Percentiles rank a stretch among this genome's conserved stretches.
Conservation (phyloP, 2,329 filamentous ascomycete genomes). For the Helminthosporium solani region DNA sequence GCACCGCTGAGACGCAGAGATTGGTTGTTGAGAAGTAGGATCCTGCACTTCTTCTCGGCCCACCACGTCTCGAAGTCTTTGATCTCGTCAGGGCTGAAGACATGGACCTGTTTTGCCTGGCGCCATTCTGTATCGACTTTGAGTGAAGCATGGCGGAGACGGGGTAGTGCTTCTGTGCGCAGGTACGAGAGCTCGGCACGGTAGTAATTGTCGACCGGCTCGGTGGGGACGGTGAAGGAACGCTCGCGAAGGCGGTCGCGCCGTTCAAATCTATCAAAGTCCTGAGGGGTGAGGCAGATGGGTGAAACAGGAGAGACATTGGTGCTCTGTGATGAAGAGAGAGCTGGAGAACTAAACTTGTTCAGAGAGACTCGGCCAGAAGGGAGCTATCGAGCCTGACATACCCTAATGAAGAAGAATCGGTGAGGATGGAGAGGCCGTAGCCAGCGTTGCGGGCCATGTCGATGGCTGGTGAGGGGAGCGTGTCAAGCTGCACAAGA, state of each 20-base stretch:
- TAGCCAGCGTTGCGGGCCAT: slow-evolving; percentile 32
- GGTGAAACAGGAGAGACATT: slow-evolving; percentile 27
- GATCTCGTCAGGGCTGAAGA: slow-evolving; percentile 20
- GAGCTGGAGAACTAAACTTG: slow-evolving; percentile 19
- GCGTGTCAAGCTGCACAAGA: slow-evolving; percentile 24
- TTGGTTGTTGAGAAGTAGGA: slow-evolving; percentile 34
- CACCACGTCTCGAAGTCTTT: slow-evolving; percentile 45
- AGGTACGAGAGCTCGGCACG: slow-evolving; percentile 42
- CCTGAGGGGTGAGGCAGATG: slow-evolving; percentile 28
- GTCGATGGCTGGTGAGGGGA: slow-evolving; percentile 27
- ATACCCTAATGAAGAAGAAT: slow-evolving; percentile 24
- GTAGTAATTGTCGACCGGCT: slow-evolving; percentile 38
- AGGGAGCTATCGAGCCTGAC: slow-evolving; percentile 9
- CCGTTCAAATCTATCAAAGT: slow-evolving; percentile 14
- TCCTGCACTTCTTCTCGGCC: slow-evolving; percentile 36
- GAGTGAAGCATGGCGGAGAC: slow-evolving; percentile 44
- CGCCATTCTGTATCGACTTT: slow-evolving; percentile 39
- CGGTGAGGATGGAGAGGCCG: slow-evolving; percentile 27
- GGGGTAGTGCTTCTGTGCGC: slow-evolving; percentile 43
- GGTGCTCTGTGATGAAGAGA: slow-evolving; percentile 23
- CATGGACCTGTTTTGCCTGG: slow-evolving; percentile 28
- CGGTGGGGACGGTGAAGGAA: slow-evolving; percentile 37
- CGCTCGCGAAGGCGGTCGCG: slow-evolving; percentile 25
- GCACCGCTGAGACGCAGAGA: slow-evolving; percentile 28
- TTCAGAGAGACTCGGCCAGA: not conserved